phyloP scores from a whole-genome alignment of 2,329 filamentous ascomycete species.

The Zymoseptoria brevis region DNA sequence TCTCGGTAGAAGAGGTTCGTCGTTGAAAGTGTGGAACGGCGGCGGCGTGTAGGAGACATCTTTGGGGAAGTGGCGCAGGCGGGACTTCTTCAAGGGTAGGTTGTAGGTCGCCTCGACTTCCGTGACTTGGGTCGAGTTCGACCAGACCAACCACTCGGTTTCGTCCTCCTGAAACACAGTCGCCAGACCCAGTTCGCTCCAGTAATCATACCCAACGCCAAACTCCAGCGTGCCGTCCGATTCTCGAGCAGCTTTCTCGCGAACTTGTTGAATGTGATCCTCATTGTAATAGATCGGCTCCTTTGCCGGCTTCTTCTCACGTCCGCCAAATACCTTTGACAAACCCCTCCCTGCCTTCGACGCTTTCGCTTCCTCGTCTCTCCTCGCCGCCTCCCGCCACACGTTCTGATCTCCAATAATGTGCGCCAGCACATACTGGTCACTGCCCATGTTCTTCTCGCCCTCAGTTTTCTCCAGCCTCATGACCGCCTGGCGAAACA shows the following conservation, averaged over 20 bases:
- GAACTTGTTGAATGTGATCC: constrained; percentile 16
- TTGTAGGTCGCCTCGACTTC: constrained; percentile 7
- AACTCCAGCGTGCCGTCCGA: constrained; percentile 34
- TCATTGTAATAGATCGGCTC: constrained; percentile 5
- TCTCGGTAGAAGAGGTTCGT: constrained; percentile 14
- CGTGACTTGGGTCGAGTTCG: constrained; percentile 9
- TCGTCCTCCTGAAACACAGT: constrained; percentile 23
- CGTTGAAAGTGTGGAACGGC: constrained; percentile 19
- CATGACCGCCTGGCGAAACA: constrained; percentile 32
- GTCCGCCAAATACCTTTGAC: no score
- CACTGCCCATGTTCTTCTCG: constrained; percentile 22
- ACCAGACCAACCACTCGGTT: constrained; percentile 20
- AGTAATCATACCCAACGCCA: constrained; percentile 25
- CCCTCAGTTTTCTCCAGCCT: constrained; percentile 24
- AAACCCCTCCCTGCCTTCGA: neutral
- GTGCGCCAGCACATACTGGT: constrained; percentile 31
- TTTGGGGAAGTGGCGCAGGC: constrained; percentile 9
- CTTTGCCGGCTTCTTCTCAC: constrained; percentile 4
- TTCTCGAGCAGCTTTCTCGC: constrained; percentile 28
- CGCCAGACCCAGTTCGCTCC: constrained; percentile 19
- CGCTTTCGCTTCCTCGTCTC: constrained; percentile 19
- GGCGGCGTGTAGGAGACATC: constrained; percentile 18
- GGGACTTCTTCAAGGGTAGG: constrained; percentile 2
- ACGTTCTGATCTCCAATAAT: constrained; percentile 27
- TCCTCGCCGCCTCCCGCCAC: constrained; percentile 29